Conservation (phyloP, 177 flowering plant genomes). For the Vitis hybrid region DNA sequence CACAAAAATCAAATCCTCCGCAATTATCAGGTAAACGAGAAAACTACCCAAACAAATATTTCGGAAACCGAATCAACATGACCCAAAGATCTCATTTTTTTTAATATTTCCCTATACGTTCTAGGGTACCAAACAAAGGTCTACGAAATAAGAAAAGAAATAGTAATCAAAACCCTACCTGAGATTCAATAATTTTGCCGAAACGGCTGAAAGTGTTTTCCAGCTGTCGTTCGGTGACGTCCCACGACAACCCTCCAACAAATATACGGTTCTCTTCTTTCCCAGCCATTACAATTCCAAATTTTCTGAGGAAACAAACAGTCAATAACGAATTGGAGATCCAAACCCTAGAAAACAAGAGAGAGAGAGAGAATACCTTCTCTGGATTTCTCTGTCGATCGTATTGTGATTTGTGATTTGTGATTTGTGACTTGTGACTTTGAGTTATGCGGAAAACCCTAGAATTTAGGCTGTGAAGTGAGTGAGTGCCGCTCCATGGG, state of each 20-base stretch:
- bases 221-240: slow-evolving; percentile 42
- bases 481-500: background rate
- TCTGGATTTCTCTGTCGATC: background rate
- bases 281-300: slow-evolving; percentile 26
- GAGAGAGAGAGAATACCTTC: background rate
- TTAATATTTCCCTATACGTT: too few species aligned
- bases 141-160: too few species aligned
- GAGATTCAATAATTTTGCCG: slow-evolving; percentile 38
- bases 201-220: slow-evolving; percentile 34
- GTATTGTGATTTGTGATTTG: background rate
- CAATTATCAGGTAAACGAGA: too few species aligned
- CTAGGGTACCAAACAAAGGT: too few species aligned
- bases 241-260: slow-evolving; percentile 43
- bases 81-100: too few species aligned
- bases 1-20: too few species aligned
- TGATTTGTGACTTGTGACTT: background rate
- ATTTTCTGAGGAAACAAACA: background rate
- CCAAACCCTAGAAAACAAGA: background rate
- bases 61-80: too few species aligned
- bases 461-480: background rate
- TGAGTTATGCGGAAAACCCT: background rate
- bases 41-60: too few species aligned
- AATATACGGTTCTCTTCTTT: slow-evolving; percentile 40
- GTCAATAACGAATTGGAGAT: background rate
- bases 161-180: slow-evolving; percentile 18